A percentile compares a stretch with the other conserved stretches of the same genome.
Evolutionary conservation across 768 basidiomycete genomes (phyloP).

Genomic region (Boletus speciosus): DNA sequence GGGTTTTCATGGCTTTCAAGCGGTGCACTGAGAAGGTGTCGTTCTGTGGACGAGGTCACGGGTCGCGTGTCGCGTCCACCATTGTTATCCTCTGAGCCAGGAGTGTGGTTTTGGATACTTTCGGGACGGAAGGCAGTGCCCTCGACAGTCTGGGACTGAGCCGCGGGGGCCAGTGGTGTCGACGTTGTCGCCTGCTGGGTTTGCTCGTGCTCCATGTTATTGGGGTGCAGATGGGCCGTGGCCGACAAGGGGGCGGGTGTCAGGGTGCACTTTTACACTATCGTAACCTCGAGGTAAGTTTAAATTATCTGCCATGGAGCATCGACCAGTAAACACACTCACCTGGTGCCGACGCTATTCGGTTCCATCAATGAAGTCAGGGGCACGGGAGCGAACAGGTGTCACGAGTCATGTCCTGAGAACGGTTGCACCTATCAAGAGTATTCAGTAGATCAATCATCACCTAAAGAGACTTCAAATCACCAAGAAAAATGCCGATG

Average conservation of each 20-base stretch:
- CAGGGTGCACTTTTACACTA: background rate
- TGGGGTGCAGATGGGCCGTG: background rate
- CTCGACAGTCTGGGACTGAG: background rate
- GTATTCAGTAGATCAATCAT: too few relatives aligned
- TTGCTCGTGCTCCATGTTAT: slow-evolving; percentile 16
- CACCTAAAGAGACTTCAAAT: background rate
- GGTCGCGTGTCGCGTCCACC: background rate
- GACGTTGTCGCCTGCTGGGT: background rate
- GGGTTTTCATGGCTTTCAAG: slow-evolving; percentile 10
- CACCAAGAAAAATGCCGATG: background rate
- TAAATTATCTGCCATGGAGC: background rate
- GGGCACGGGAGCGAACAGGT: background rate
- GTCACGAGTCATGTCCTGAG: background rate
- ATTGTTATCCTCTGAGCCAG: background rate
- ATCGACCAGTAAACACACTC: background rate
- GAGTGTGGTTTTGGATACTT: background rate
- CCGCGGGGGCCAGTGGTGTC: background rate
- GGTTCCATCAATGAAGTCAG: background rate
- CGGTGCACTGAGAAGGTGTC: slow-evolving; percentile 1
- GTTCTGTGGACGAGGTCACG: slow-evolving; percentile 4
- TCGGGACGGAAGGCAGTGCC: background rate
- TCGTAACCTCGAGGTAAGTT: slow-evolving; percentile 1
- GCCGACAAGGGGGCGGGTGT: background rate
- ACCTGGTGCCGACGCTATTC: background rate
- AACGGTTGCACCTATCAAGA: background rate